A percentile compares a stretch with the other conserved stretches of the same genome.
phyloP scores from a whole-genome alignment of 164 flowering plant genomes.

The Aristolochia californica region DNA sequence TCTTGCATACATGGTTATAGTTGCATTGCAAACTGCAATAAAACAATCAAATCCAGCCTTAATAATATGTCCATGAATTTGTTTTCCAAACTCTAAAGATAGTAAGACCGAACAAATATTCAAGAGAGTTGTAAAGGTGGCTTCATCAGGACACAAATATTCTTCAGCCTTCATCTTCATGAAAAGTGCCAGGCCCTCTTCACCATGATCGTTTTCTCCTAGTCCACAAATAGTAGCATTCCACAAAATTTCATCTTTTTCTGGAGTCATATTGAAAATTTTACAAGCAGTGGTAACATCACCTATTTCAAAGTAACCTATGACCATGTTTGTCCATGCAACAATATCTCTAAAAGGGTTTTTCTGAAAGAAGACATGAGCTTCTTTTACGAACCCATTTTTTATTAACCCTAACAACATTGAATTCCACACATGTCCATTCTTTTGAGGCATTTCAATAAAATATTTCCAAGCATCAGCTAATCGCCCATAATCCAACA shows the following conservation, averaged over 20 bases:
- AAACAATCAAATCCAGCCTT: slow-evolving; percentile 29
- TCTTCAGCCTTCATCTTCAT: slow-evolving; percentile 29
- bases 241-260: slow-evolving; percentile 41
- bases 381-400: slow-evolving; percentile 33
- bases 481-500: slow-evolving; percentile 21
- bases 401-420: slow-evolving; percentile 32
- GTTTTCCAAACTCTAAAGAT: slow-evolving; percentile 41
- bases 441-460: slow-evolving; percentile 35
- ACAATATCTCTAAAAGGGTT: slow-evolving; percentile 31
- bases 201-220: slow-evolving; percentile 48
- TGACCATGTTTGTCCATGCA: slow-evolving; percentile 43
- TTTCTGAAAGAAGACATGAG: slow-evolving; percentile 47
- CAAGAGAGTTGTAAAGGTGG: slow-evolving; percentile 48
- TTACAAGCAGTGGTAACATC: slow-evolving; percentile 27
- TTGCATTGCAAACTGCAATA: slow-evolving; percentile 46
- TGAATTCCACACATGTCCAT: slow-evolving; percentile 34
- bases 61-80: slow-evolving; percentile 34
- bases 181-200: slow-evolving; percentile 44
- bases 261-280: slow-evolving; percentile 32
- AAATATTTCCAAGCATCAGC: slow-evolving; percentile 36
- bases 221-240: slow-evolving; percentile 52
- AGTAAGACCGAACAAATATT: slow-evolving; percentile 45
- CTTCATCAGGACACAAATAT: slow-evolving; percentile 30
- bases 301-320: slow-evolving; percentile 45
- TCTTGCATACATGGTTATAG: slow-evolving; percentile 51